phyloP scores from a whole-genome alignment of 345 rosid species.

The Lepidium sativum region DNA sequence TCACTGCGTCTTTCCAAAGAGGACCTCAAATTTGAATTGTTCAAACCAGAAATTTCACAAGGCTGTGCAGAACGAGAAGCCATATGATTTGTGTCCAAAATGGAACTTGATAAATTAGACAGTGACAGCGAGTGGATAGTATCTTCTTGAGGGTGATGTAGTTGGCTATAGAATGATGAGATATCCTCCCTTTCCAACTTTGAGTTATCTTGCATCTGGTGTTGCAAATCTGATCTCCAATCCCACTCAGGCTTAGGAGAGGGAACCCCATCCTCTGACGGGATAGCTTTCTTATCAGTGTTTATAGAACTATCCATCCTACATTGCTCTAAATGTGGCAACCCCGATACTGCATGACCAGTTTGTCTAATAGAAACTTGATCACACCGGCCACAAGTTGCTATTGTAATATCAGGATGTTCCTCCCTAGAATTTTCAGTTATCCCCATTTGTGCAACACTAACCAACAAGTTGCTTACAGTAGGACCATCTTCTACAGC shows the following conservation, averaged over 20 bases:
- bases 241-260: constrained; percentile 26
- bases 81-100: constrained; percentile 34
- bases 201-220: constrained; percentile 16
- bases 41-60: constrained; percentile 20
- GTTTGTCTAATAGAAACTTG: constrained; percentile 35
- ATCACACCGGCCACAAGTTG: constrained; percentile 32
- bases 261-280: constrained; percentile 23
- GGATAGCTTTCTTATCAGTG: constrained; percentile 15
- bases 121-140: constrained; percentile 28
- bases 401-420: constrained; percentile 22
- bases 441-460: constrained; percentile 36
- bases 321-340: constrained; percentile 25
- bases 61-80: constrained; percentile 39
- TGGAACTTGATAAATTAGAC: constrained; percentile 38
- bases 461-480: constrained; percentile 27
- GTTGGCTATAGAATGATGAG: constrained; percentile 51
- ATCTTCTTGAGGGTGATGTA: constrained; percentile 54
- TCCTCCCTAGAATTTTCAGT: constrained; percentile 29
- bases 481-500: constrained; percentile 17
- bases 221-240: constrained; percentile 31
- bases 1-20: constrained; percentile 34
- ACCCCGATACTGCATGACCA: constrained; percentile 30
- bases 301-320: constrained; percentile 25
- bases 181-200: constrained; percentile 48
- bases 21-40: constrained; percentile 26